Base-by-base conservation (phyloP, 164 flowering plant species). In the Kalanchoe fedtschenkoi region DNA sequence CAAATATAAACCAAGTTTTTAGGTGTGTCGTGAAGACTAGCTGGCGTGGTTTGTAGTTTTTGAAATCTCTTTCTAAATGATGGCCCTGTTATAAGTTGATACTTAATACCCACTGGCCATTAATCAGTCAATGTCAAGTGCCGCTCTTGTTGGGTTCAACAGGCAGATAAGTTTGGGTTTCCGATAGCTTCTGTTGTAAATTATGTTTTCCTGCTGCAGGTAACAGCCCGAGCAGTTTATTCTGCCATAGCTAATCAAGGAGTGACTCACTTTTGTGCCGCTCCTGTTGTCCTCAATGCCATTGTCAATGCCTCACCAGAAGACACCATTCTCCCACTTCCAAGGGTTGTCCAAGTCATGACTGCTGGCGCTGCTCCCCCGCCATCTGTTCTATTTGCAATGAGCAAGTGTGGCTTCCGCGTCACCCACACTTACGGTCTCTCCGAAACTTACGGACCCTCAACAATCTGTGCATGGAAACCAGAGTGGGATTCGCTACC, bases 281-380 rank as follows among this genome's bases (percentile, higher is more conserved):
- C 98, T 6, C 98, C 98, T 24, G 89, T 90, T 46, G 98, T 93
- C 11, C 96, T 93, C 62, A 93, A 90, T 77, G 61, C 80, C 70
- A 74, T 93, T 13, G 82, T 84, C 35, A 86, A 85, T 67, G 97
- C 96, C 55, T 70, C 80, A 6, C 68, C 70, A 39, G 79, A 82
- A 2, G 88, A 90, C 7, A 71, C 85, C 30, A 81, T 86, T 60
- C 81, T 85, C 24, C 98, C 96, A 15, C 95, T 90, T 33, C 96
- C 95, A 11, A 89, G 70, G 10, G 58, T 68, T 13, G 98, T 93
- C 29, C 69, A 90, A 56, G 96, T 86, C 19, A 93, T 71, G 79
- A 93, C 97, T 3, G 99, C 97, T 0, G 99, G 99, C 28, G 97
- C 99, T 44, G 92, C 99, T 5, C 97, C 99, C 19, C 96, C 99